phyloP scores from a whole-genome alignment of 306 rosid species.

The peach (Prunus persica) region Prunus_persica_NCBIv2 NC_034014.1:26473501-26474000 shows the following conservation, averaged over 20 bases:
- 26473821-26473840: background rate
- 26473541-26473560: too few relatives aligned
- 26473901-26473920: background rate
- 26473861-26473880: background rate
- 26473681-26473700: too few relatives aligned
- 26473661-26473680: too few relatives aligned
- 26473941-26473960: background rate
- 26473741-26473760: background rate
- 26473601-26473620: too few relatives aligned
- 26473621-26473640: too few relatives aligned
- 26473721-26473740: too few relatives aligned
- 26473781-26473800: background rate
- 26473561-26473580: too few relatives aligned
- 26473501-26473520: too few relatives aligned
- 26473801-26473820: background rate
- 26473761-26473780: background rate
- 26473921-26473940: constrained; percentile 9
- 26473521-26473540: too few relatives aligned
- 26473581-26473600: too few relatives aligned
- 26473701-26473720: too few relatives aligned
- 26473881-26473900: background rate
- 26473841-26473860: background rate
- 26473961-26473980: background rate
- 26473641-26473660: too few relatives aligned
- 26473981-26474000: constrained; percentile 14